A percentile compares a stretch with the other conserved stretches of the same genome.
phyloP scores from a whole-genome alignment of 495 filamentous ascomycete species.

The Cudoniella acicularis region DNA sequence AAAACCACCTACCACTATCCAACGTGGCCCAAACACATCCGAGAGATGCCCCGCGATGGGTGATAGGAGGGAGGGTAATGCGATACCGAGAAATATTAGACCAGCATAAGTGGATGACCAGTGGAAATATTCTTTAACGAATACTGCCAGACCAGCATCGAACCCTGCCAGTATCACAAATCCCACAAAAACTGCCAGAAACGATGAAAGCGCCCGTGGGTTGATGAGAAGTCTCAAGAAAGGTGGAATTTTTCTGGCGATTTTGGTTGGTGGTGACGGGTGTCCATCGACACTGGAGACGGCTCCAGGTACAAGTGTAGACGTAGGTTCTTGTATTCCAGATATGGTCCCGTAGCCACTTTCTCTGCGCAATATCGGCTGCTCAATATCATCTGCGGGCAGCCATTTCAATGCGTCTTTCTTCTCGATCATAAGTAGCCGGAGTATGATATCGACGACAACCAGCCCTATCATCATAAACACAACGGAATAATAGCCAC shows the following conservation, averaged over 20 bases:
- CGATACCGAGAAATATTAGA: constrained; percentile 66
- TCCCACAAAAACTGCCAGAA: constrained; percentile 51
- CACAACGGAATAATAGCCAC: constrained; percentile 57
- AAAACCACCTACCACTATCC: constrained; percentile 31
- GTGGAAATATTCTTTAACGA: constrained; percentile 55
- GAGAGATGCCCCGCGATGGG: constrained; percentile 58
- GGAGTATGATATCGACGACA: constrained; percentile 55
- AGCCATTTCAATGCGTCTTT: neutral
- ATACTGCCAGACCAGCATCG: constrained; percentile 57
- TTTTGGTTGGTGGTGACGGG: no score
- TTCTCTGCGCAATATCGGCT: neutral
- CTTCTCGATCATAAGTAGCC: constrained; percentile 60
- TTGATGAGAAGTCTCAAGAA: constrained; percentile 49
- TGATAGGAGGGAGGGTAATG: constrained; percentile 54
- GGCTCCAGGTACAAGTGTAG: neutral
- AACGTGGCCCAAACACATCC: constrained; percentile 56
- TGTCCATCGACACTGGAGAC: no score
- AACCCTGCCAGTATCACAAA: constrained; percentile 53
- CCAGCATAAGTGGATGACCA: constrained; percentile 69
- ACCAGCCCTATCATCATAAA: constrained; percentile 52
- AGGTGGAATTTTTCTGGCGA: no score
- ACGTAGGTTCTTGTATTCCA: neutral
- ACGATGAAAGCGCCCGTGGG: constrained; percentile 49
- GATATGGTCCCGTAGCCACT: neutral
- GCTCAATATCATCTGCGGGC: neutral